phyloP scores from a whole-genome alignment of 768 basidiomycete genomes.

The Nevesoporus exiguus region DNA sequence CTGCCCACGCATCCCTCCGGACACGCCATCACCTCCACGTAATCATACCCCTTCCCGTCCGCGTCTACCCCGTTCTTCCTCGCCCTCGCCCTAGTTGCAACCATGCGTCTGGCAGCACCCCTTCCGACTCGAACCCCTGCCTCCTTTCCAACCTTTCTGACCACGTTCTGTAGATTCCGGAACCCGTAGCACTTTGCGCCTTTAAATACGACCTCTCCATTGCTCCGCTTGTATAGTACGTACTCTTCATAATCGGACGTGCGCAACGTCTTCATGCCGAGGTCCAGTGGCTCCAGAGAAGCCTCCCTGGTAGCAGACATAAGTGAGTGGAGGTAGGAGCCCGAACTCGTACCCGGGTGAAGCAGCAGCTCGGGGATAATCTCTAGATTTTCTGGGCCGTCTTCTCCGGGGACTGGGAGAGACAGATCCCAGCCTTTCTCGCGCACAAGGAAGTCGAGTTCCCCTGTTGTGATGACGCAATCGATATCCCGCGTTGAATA shows the following conservation, averaged over 20 bases:
- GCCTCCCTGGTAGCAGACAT: conserved; percentile 50
- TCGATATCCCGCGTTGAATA: conserved; percentile 91
- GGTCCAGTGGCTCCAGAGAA: conserved; percentile 43
- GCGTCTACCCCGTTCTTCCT: conserved; percentile 34
- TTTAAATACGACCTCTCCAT: conserved; percentile 72
- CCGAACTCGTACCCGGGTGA: conserved; percentile 86
- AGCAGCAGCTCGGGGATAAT: conserved; percentile 67
- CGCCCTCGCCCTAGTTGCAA: conserved; percentile 26
- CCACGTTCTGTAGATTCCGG: conserved; percentile 94
- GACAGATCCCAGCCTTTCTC: conserved; percentile 81
- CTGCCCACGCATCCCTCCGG: conserved; percentile 97
- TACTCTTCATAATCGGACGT: conserved; percentile 79
- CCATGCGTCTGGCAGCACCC: conserved; percentile 57
- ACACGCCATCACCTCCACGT: conserved; percentile 98
- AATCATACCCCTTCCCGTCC: conserved; percentile 65
- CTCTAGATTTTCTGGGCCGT: conserved; percentile 14
- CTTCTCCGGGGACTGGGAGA: conserved; percentile 51
- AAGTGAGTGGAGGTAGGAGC: conserved; percentile 85
- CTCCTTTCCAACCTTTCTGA: conserved; percentile 87
- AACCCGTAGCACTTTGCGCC: conserved; percentile 98
- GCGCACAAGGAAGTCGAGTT: conserved; percentile 79
- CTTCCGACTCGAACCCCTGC: conserved; percentile 67
- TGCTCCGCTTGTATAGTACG: conserved; percentile 42
- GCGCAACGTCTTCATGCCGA: conserved; percentile 58
- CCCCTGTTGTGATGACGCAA: conserved; percentile 96